These are phyloP conservation scores for Zalaria obscura DNA, from an alignment of 2,329 filamentous ascomycete genomes.

Conservation along the genomic window DNA sequence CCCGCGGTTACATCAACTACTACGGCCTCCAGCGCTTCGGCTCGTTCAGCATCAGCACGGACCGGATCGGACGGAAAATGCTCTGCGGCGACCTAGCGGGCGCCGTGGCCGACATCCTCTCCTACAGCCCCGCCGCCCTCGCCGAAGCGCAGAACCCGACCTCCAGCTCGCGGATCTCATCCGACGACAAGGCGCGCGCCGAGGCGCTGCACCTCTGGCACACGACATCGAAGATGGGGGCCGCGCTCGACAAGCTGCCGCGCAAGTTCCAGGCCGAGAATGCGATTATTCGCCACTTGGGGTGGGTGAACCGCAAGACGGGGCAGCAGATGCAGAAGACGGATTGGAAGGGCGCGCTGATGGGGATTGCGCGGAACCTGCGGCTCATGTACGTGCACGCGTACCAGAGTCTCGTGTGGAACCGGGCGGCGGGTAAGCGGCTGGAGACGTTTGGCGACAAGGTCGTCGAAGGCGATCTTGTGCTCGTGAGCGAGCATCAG, in stretches of 20 bases:
- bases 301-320: constrained; percentile 25
- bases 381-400: constrained; percentile 93
- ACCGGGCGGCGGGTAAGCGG: constrained; percentile 65
- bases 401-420: constrained; percentile 93
- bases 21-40: constrained; percentile 96
- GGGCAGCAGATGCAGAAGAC: constrained; percentile 35
- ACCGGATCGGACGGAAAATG: constrained; percentile 72
- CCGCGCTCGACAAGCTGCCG: constrained; percentile 57
- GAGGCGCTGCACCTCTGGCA: constrained; percentile 62
- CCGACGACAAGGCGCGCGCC: constrained; percentile 68
- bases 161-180: constrained; percentile 34
- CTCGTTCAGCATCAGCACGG: constrained; percentile 72
- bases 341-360: constrained; percentile 71
- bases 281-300: constrained; percentile 64
- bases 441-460: constrained; percentile 60
- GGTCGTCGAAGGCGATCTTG: constrained; percentile 75
- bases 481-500: constrained; percentile 49
- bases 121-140: constrained; percentile 53
- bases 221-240: constrained; percentile 33
- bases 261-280: constrained; percentile 69
- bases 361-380: constrained; percentile 66
- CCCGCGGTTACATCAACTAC: constrained; percentile 88
- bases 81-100: constrained; percentile 68
- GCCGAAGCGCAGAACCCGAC: constrained; percentile 33
- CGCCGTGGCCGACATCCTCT: constrained; percentile 63